Evolutionary conservation across 371 early-diverging fungal species (phyloP), one percentile per base, ranked within the genome.

Genomic region (Zancudomyces culisetae): DNA sequence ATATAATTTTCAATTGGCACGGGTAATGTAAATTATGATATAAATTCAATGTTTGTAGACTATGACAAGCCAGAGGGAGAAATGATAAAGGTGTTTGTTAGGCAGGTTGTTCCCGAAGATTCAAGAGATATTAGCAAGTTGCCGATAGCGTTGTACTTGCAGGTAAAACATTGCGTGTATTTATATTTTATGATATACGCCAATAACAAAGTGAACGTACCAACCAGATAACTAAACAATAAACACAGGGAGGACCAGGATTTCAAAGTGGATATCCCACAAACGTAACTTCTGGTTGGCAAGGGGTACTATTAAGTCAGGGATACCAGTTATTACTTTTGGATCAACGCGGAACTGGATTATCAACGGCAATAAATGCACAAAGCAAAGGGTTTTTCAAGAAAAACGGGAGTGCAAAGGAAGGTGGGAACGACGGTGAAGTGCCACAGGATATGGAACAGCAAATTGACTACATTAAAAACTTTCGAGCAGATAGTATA

Each of bases 271-370:
- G 57, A 20, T 62, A 72, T 10, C 79, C 77, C 8, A 55, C 57
- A 15, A 70, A 63, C 15, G 66, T 61, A 28, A 61, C 57, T 15
- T 59, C 76, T 21, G 81, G 79, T 15, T 82, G 83, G 83, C 64
- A 75, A 41, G 73, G 74, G 53, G 68, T 66, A 22, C 77, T 80
- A 3, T 70, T 78, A 55, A 57, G 66, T 56, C 61, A 79, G 51
- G 75, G 79, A 18, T 74, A 73, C 58, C 80, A 82, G 59, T 70
- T 82, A 1, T 67, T 82, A 53, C 64, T 82, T 24, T 58, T 82
- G 35, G 83, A 82, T 57, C 81, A 80, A 59, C 78, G 83, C 22
- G 83, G 83, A 46, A 82, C 83, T 2, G 83, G 83, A 1, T 57
- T 75, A 27, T 82, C 83, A 12, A 66, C 77, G 2, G 67, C 78